phyloP scores from a whole-genome alignment of 345 rosid species.

The Dipteronia dyeriana region DNA sequence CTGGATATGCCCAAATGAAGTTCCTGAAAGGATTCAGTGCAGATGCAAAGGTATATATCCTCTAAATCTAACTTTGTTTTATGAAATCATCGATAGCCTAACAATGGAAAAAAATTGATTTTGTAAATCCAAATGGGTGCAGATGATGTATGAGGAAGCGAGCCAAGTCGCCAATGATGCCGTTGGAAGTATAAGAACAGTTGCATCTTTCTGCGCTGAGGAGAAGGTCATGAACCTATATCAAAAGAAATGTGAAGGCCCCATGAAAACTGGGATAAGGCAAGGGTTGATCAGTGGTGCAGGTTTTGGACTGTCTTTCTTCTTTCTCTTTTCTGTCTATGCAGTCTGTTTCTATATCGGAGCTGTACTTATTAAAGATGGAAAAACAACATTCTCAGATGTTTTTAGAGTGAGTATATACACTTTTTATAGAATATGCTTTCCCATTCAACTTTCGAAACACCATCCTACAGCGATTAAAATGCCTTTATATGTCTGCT shows the following conservation, averaged over 20 bases:
- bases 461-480: not conserved
- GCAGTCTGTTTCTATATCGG: constrained; percentile 77
- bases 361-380: constrained; percentile 58
- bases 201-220: constrained; percentile 87
- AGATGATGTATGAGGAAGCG: constrained; percentile 89
- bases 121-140: constrained; percentile 18
- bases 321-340: constrained; percentile 53
- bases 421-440: not conserved
- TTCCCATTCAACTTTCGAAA: not conserved
- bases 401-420: constrained; percentile 56
- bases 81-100: not conserved
- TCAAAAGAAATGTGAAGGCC: constrained; percentile 74
- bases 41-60: constrained; percentile 66
- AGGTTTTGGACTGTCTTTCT: constrained; percentile 71
- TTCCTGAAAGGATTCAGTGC: constrained; percentile 82
- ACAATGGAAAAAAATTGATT: not conserved
- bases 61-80: not conserved
- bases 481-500: not conserved
- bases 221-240: constrained; percentile 82
- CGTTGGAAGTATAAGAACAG: constrained; percentile 86
- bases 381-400: constrained; percentile 54
- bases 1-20: constrained; percentile 58
- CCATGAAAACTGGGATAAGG: constrained; percentile 65
- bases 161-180: constrained; percentile 95
- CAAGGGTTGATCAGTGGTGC: constrained; percentile 70